These are phyloP conservation scores for Fraxinus nigra DNA, from an alignment of 305 asterid species.

Conservation along the genomic window DNA sequence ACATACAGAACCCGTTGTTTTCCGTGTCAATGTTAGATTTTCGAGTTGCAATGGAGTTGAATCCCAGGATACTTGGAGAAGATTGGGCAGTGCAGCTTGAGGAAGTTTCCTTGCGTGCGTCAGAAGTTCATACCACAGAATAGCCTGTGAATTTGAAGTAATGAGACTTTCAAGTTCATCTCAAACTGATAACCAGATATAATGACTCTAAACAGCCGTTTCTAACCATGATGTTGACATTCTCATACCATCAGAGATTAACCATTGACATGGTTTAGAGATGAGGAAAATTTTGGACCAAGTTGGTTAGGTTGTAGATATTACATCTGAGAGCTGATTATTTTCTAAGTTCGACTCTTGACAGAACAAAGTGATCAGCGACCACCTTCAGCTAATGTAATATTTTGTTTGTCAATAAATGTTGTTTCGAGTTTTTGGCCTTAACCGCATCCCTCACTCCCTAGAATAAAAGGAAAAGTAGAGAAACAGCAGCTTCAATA, in stretches of 20 bases:
- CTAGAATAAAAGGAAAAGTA: no score
- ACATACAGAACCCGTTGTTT: slow-evolving; percentile 24
- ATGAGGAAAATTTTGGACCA: slow-evolving; percentile 37
- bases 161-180: slow-evolving; percentile 14
- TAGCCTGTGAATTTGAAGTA: neutral
- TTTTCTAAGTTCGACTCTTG: slow-evolving; percentile 37
- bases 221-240: slow-evolving; percentile 37
- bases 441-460: no score
- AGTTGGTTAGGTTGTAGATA: slow-evolving; percentile 53
- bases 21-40: slow-evolving; percentile 47
- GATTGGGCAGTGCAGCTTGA: slow-evolving; percentile 58
- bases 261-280: slow-evolving; percentile 23
- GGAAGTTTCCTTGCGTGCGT: slow-evolving; percentile 32
- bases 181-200: slow-evolving; percentile 17
- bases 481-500: no score
- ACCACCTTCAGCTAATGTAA: slow-evolving; percentile 8
- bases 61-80: slow-evolving; percentile 49
- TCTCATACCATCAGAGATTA: slow-evolving; percentile 21
- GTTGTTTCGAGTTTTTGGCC: slow-evolving; percentile 2
- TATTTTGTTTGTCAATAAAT: slow-evolving; percentile 23
- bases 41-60: slow-evolving; percentile 45
- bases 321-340: slow-evolving; percentile 40
- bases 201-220: slow-evolving; percentile 11
- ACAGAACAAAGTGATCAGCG: slow-evolving; percentile 24
- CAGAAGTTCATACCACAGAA: slow-evolving; percentile 26